Percentiles rank a stretch among this genome's conserved stretches.
Conservation (phyloP, 495 filamentous ascomycete genomes). For the Gamarada debralockiae region DNA sequence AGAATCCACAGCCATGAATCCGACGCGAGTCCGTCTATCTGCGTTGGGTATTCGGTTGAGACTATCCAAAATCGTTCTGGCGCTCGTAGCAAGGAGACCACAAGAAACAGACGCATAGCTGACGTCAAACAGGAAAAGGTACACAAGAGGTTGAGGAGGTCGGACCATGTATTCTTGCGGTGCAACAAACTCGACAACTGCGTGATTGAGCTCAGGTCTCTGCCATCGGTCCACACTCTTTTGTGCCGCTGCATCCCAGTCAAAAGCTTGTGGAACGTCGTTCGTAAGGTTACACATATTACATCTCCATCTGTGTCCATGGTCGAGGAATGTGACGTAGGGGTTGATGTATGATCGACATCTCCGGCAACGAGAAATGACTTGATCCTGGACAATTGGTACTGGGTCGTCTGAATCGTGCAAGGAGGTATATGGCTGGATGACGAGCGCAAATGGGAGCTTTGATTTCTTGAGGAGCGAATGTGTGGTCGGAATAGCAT, state of each 20-base stretch:
- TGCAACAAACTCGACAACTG: constrained; percentile 94
- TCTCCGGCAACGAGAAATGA: constrained; percentile 91
- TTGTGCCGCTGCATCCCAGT: constrained; percentile 91
- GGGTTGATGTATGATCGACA: constrained; percentile 98
- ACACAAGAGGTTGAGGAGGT: constrained; percentile 94
- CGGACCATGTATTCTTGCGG: constrained; percentile 99
- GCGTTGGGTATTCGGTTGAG: constrained; percentile 96
- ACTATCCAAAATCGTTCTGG: constrained; percentile 91
- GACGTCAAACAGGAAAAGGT: constrained; percentile 95
- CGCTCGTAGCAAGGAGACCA: constrained; percentile 91
- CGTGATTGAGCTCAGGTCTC: constrained; percentile 85
- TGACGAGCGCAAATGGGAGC: constrained; percentile 90
- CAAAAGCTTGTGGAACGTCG: constrained; percentile 96
- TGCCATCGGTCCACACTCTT: constrained; percentile 88
- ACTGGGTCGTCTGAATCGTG: constrained; percentile 90
- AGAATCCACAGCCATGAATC: constrained; percentile 94
- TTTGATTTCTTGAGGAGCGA: constrained; percentile 93
- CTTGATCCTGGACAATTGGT: constrained; percentile 91
- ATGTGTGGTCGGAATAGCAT: constrained; percentile 86
- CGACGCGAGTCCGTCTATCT: constrained; percentile 84
- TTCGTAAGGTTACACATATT: constrained; percentile 99
- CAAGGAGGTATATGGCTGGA: constrained; percentile 89
- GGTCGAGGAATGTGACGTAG: constrained; percentile 92
- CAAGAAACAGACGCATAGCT: constrained; percentile 88
- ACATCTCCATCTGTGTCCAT: constrained; percentile 96